Conservation (phyloP, 768 basidiomycete genomes). For the Mycena filopes region DNA sequence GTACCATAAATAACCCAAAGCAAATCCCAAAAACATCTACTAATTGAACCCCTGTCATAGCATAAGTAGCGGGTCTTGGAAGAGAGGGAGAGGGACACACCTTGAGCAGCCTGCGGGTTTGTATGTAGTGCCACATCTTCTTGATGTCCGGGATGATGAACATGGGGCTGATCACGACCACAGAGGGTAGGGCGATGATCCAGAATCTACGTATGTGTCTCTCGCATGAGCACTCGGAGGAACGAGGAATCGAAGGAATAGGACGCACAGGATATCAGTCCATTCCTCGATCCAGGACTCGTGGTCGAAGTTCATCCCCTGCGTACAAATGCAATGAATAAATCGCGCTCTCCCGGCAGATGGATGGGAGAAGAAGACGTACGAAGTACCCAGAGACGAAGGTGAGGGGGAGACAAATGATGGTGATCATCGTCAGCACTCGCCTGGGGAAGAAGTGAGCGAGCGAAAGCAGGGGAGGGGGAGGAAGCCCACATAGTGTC, state of each 20-base stretch:
- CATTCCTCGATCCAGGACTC: slow-evolving; percentile 39
- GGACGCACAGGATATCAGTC: slow-evolving; percentile 55
- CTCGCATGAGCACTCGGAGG: background rate
- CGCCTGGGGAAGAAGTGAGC: slow-evolving; percentile 52
- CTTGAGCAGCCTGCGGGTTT: slow-evolving; percentile 44
- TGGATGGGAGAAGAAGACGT: slow-evolving; percentile 38
- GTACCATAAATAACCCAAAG: no score
- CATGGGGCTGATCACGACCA: slow-evolving; percentile 65
- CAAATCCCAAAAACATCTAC: no score
- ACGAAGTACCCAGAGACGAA: slow-evolving; percentile 82
- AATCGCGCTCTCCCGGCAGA: background rate
- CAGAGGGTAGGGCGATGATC: slow-evolving; percentile 71
- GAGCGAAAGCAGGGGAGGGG: background rate
- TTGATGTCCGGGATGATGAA: slow-evolving; percentile 68
- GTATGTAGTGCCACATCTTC: slow-evolving; percentile 55
- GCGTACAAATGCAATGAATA: background rate
- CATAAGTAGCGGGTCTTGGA: no score
- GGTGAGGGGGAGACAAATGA: slow-evolving; percentile 77
- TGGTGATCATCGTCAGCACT: slow-evolving; percentile 72
- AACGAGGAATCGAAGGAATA: slow-evolving; percentile 35
- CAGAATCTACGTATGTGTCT: slow-evolving; percentile 63
- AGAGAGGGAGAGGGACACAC: background rate
- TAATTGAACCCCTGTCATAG: no score
- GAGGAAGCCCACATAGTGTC: slow-evolving; percentile 61
- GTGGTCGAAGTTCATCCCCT: slow-evolving; percentile 79